These are phyloP conservation scores for Sphaerulina musiva DNA, from an alignment of 2,329 filamentous ascomycete genomes.

Conservation along the genomic window DNA sequence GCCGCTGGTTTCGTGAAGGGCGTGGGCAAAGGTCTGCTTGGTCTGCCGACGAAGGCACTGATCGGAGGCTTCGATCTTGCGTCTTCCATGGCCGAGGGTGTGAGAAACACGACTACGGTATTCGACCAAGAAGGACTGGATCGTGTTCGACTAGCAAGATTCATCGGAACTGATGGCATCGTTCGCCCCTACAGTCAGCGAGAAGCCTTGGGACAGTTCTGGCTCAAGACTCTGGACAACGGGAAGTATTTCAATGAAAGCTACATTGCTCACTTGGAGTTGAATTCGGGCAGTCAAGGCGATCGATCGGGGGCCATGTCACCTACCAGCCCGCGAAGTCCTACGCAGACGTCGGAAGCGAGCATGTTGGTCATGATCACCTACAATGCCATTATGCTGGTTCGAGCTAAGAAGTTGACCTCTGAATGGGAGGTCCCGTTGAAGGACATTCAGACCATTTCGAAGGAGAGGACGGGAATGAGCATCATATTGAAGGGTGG, in stretches of 20 bases:
- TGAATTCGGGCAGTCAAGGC: slow-evolving; percentile 65
- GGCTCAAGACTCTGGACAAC: slow-evolving; percentile 97
- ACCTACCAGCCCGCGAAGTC: slow-evolving; percentile 5
- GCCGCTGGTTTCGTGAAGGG: slow-evolving; percentile 94
- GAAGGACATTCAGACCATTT: slow-evolving; percentile 94
- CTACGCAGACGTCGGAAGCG: slow-evolving; percentile 26
- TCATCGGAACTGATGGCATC: slow-evolving; percentile 86
- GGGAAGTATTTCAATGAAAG: slow-evolving; percentile 96
- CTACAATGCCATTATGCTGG: slow-evolving; percentile 71
- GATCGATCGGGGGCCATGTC: slow-evolving; percentile 21
- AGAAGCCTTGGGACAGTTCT: slow-evolving; percentile 93
- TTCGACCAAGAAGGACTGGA: slow-evolving; percentile 94
- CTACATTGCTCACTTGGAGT: slow-evolving; percentile 93
- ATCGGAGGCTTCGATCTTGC: slow-evolving; percentile 96
- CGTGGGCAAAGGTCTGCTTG: slow-evolving; percentile 87
- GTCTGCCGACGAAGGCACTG: slow-evolving; percentile 91
- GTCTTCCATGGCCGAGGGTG: slow-evolving; percentile 92
- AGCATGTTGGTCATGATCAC: slow-evolving; percentile 63
- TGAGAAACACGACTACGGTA: slow-evolving; percentile 96
- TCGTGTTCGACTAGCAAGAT: slow-evolving; percentile 85
- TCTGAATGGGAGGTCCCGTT: slow-evolving; percentile 95
- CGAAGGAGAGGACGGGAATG: slow-evolving; percentile 91
- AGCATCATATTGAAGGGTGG: slow-evolving; percentile 82
- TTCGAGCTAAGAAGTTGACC: slow-evolving; percentile 75
- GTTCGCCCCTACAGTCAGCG: slow-evolving; percentile 91